phyloP scores from a whole-genome alignment of 2,329 filamentous ascomycete species.

The Chrysosporium queenslandicum region DNA sequence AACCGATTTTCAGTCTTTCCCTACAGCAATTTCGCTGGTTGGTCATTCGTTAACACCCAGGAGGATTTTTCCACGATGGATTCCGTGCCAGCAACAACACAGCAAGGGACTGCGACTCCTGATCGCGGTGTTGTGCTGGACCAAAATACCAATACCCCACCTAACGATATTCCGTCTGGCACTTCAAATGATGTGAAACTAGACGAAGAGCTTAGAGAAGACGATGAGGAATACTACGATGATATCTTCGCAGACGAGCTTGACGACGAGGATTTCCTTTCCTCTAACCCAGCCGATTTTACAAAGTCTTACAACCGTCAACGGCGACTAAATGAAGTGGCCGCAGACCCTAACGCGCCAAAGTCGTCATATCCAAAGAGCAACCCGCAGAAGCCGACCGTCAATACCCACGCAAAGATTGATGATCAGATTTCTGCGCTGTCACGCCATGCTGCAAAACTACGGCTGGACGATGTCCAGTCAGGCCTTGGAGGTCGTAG shows the following conservation, averaged over 20 bases:
- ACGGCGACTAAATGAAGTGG: slow-evolving; percentile 52
- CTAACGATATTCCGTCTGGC: not conserved
- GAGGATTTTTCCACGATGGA: slow-evolving; percentile 1
- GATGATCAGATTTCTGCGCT: slow-evolving; percentile 85
- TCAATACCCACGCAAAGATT: slow-evolving; percentile 68
- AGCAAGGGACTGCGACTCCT: not conserved
- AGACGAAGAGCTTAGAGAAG: slow-evolving; percentile 35
- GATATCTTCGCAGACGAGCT: slow-evolving; percentile 47
- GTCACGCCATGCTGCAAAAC: slow-evolving; percentile 73
- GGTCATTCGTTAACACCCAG: too few relatives aligned
- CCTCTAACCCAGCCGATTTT: slow-evolving; percentile 54
- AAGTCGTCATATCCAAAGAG: slow-evolving; percentile 54
- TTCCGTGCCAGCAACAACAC: not conserved
- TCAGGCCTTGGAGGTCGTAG: slow-evolving; percentile 44
- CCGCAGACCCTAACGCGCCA: slow-evolving; percentile 40
- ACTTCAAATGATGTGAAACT: slow-evolving; percentile 20
- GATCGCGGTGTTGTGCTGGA: not conserved
- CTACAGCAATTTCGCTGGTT: too few relatives aligned
- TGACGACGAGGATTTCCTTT: slow-evolving; percentile 46
- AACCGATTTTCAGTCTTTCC: not conserved
- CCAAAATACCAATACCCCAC: slow-evolving; percentile 7
- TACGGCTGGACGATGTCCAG: slow-evolving; percentile 59
- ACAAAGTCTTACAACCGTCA: slow-evolving; percentile 87
- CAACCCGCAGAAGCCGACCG: slow-evolving; percentile 67
- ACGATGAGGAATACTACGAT: slow-evolving; percentile 54